Conservation (phyloP, 805 yeast genomes). For the Pichia manshurica region DNA sequence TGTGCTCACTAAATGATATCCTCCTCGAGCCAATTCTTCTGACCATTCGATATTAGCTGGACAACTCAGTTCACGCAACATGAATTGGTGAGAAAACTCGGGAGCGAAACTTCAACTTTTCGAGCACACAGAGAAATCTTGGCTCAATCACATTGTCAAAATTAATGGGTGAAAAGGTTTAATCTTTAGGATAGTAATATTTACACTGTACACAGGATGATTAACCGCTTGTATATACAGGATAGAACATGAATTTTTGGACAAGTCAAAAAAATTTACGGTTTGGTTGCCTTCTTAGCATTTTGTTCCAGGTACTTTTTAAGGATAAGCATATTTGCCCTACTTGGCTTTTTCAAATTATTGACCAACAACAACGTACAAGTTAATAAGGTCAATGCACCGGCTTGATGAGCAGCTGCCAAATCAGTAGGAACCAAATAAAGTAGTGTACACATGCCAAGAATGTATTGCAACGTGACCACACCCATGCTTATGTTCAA, state of each 20-base stretch:
- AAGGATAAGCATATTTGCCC: constrained; percentile 27
- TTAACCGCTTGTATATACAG: too few species aligned
- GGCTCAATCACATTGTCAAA: background rate
- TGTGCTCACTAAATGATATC: background rate
- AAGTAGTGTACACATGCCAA: constrained; percentile 82
- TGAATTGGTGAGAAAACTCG: too few species aligned
- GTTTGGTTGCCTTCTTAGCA: constrained; percentile 12
- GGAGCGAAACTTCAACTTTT: background rate
- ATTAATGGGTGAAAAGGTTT: too few species aligned
- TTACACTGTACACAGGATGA: too few species aligned
- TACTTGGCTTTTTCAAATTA: constrained; percentile 51
- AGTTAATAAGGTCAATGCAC: constrained; percentile 85
- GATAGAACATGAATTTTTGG: too few species aligned
- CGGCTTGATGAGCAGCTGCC: constrained; percentile 96
- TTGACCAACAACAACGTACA: constrained; percentile 60
- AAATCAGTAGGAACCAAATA: constrained; percentile 88
- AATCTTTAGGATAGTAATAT: too few species aligned
- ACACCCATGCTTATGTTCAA: constrained; percentile 74
- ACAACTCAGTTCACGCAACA: background rate
- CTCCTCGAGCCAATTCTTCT: too few species aligned
- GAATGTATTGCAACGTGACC: constrained; percentile 72
- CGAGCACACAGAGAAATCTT: background rate
- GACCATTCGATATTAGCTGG: too few species aligned
- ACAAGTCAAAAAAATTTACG: background rate
- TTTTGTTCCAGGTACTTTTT: constrained; percentile 23